A percentile compares a stretch with the other conserved stretches of the same genome.
These are phyloP conservation scores for Brettanomyces custersianus DNA, from an alignment of 805 yeast genomes.

Conservation along the genomic window DNA sequence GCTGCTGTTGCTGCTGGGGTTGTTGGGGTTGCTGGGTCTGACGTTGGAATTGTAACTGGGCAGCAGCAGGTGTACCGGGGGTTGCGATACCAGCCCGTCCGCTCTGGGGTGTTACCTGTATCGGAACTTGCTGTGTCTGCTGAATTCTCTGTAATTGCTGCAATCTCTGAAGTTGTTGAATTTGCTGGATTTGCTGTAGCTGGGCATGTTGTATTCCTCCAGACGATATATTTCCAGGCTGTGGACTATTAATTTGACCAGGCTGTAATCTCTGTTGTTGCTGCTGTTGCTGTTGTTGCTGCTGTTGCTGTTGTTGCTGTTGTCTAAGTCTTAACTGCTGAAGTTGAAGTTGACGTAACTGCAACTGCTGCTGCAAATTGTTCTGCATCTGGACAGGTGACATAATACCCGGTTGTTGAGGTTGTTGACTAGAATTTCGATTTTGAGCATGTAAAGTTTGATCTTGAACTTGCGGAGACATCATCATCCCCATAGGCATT, in stretches of 20 bases:
- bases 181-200: constrained; percentile 17
- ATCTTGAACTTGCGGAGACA: constrained; percentile 27
- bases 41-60: too few relatives aligned
- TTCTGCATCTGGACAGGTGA: not conserved
- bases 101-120: too few relatives aligned
- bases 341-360: constrained; percentile 2
- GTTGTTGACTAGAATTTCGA: not conserved
- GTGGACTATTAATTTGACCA: too few relatives aligned
- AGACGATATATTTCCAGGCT: too few relatives aligned
- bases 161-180: constrained; percentile 15
- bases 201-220: constrained; percentile 10
- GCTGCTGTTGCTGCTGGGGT: constrained; percentile 12
- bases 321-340: constrained; percentile 1
- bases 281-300: constrained; percentile 16
- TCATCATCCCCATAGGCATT: constrained; percentile 22
- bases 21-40: constrained; percentile 11
- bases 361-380: not conserved
- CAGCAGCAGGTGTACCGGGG: too few relatives aligned
- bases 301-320: constrained; percentile 3
- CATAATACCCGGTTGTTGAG: not conserved
- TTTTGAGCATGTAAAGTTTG: constrained; percentile 1
- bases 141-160: constrained; percentile 14
- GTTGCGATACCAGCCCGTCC: too few relatives aligned
- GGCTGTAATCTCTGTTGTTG: too few relatives aligned
- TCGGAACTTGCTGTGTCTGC: constrained; percentile 9